Evolutionary conservation across 805 yeast species (phyloP), one percentile per base, ranked within the genome.

Genomic region (Ascoidea rubescens): DNA sequence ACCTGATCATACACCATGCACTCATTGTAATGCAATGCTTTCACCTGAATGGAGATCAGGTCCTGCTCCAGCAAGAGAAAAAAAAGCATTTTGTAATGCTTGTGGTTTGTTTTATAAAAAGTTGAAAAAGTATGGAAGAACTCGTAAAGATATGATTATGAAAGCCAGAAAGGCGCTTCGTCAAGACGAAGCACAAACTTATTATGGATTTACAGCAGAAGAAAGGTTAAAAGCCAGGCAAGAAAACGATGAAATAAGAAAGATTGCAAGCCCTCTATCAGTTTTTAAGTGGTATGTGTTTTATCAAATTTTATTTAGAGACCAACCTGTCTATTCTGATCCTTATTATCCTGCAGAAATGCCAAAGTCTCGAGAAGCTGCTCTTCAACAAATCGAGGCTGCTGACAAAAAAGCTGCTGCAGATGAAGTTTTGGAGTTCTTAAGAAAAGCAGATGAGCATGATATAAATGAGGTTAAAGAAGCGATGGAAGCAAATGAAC

Each of bases 41-140:
- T 86, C 96, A 0, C 96, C 96, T 0, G 96, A 90, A 64, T 89
- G 97, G 97, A 74, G 97, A 62, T 72, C 84, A 55, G 97, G 96
- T 0, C 96, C 96, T 0, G 75, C 77, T 53, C 95, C 96, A 0
- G 78, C 82, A 4, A 74, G 87, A 59, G 28, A 21, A 3, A 21
- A 21, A 21, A 21, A 21, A 21, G 84, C 93, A 0, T 70, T 89
- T 54, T 89, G 97, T 67, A 89, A 89, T 64, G 96, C 97, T 0
- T 90, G 97, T 68, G 97, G 97, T 0, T 69, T 90, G 49, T 84
- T 80, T 59, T 82, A 75, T 61, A 73, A 84, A n/a, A 84, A 84
- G 60, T 61, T 84, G 52, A 73, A 57, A 74, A 70, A 54, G 64
- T 69, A 54, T 80, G 80, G 1, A 51, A 57, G 3, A 65, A 64